phyloP scores from a whole-genome alignment of 768 basidiomycete genomes.

The Tricholomella constricta region DNA sequence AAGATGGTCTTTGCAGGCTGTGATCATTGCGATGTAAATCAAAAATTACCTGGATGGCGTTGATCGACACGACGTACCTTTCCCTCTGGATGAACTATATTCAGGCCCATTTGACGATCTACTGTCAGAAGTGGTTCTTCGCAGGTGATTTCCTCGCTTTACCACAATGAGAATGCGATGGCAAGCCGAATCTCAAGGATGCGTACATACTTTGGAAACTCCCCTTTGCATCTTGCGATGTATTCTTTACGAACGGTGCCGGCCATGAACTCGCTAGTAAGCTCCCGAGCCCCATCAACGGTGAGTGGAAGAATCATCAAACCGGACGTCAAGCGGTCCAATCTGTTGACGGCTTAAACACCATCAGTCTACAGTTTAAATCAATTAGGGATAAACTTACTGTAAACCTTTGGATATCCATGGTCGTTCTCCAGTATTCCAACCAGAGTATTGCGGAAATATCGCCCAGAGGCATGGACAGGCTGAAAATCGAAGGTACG shows the following conservation, averaged over 20 bases:
- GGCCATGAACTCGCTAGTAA: constrained; percentile 81
- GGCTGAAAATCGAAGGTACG: constrained; percentile 51
- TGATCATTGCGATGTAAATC: neutral
- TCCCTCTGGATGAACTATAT: constrained; percentile 93
- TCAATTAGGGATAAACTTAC: constrained; percentile 49
- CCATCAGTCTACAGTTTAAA: constrained; percentile 4
- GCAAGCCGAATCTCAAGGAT: neutral
- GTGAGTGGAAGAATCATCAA: constrained; percentile 91
- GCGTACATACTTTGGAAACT: constrained; percentile 77
- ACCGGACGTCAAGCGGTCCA: constrained; percentile 94
- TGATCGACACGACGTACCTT: constrained; percentile 53
- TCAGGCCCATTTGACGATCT: constrained; percentile 95
- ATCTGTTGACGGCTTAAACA: constrained; percentile 83
- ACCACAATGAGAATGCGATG: neutral
- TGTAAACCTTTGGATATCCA: constrained; percentile 78
- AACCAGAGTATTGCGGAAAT: constrained; percentile 83
- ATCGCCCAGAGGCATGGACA: constrained; percentile 90
- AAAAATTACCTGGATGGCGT: neutral
- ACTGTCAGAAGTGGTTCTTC: constrained; percentile 88
- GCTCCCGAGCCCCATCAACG: constrained; percentile 60
- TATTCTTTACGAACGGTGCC: constrained; percentile 91
- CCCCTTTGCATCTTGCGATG: constrained; percentile 81
- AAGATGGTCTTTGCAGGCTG: constrained; percentile 91
- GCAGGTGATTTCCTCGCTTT: constrained; percentile 77
- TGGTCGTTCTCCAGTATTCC: constrained; percentile 86